Base-by-base conservation (phyloP, 805 yeast species). In the Grigorovia yakushimaensis region DNA sequence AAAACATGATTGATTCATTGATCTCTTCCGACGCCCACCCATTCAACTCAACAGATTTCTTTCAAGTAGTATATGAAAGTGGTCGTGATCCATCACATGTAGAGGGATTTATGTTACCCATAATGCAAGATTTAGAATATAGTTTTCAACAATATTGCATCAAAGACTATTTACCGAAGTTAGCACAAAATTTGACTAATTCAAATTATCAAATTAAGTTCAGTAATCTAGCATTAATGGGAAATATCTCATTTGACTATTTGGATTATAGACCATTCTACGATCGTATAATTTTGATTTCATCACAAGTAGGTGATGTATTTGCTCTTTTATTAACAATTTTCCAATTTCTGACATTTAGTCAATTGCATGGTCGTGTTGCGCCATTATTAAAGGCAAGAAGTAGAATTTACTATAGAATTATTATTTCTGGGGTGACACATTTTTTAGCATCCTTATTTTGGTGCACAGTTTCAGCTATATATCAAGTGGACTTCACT, bases 221-320 rank as follows among this genome's bases (percentile, higher is more conserved):
- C 2, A 42, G 41, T 5, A 49, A 49, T 30, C 13, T 56, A 3
- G 45, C 54, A 5, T 40, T 49, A 6, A 17, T 55, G 54, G 20
- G 71, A 72, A 17, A 62, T 73, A 18, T 49, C 47, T 42, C 49
- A 1, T 67, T 76, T 47, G 35, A 52, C 1, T 60, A 51, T 39
- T 39, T 58, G 3, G 88, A 84, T 56, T 62, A 69, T 45, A 67
- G 70, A n/a, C 84, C 85, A 2, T 69, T 67, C 45, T 61, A 62
- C 1, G 67, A 78, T 55, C 69, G 76, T 4, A 78, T 77, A 4
- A 58, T 81, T 15, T 53, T 74, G 35, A 87, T 88, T 0, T 86
- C 88, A 5, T 63, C 78, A 2, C 91, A 84, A 62, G 80, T 85
- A 49, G 94, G 94, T 47, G 71, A 82, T 49, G 81, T 86, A 60